These are phyloP conservation scores for Posidonia oceanica DNA, from an alignment of 116 monocot species.

Conservation along the genomic window DNA sequence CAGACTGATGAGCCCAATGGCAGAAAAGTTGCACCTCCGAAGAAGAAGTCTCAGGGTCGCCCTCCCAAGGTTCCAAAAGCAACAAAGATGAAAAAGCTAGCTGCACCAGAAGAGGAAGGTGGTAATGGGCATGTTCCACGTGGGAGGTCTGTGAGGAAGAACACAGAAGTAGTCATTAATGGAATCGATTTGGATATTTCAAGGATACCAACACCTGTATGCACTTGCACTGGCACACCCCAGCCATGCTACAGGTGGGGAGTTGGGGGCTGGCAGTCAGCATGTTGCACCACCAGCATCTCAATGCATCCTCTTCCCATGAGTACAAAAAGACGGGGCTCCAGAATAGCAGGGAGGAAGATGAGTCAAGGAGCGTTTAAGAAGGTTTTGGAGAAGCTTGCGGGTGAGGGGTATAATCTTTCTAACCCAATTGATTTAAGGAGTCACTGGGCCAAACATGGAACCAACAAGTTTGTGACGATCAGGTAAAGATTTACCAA, in stretches of 20 bases:
- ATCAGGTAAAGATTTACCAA: conserved; percentile 13
- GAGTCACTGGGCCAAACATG: conserved; percentile 16
- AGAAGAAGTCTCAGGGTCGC: conserved; percentile 2
- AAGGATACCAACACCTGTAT: conserved; percentile 6
- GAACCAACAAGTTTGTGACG: conserved; percentile 13
- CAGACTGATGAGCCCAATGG: background rate
- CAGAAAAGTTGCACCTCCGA: background rate
- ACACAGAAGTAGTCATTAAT: conserved; percentile 9
- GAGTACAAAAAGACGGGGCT: conserved; percentile 5
- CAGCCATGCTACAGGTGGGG: conserved; percentile 17
- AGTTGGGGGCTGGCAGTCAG: conserved; percentile 17
- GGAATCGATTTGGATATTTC: conserved; percentile 6
- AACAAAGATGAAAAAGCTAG: background rate
- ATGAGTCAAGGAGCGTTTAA: conserved; percentile 16
- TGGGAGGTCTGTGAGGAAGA: background rate
- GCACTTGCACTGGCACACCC: conserved; percentile 12
- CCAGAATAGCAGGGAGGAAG: conserved; percentile 11
- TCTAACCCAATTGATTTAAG: conserved; percentile 10
- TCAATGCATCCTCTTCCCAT: conserved; percentile 10
- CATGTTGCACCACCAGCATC: conserved; percentile 13
- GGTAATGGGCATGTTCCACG: conserved; percentile 10
- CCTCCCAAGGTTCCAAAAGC: background rate
- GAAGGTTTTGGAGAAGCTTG: conserved; percentile 11
- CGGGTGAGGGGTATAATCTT: conserved; percentile 11
- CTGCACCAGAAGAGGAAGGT: conserved; percentile 6